Base-by-base conservation (phyloP, 2,329 filamentous ascomycete genomes). In the Xylariaceae sp. region DNA sequence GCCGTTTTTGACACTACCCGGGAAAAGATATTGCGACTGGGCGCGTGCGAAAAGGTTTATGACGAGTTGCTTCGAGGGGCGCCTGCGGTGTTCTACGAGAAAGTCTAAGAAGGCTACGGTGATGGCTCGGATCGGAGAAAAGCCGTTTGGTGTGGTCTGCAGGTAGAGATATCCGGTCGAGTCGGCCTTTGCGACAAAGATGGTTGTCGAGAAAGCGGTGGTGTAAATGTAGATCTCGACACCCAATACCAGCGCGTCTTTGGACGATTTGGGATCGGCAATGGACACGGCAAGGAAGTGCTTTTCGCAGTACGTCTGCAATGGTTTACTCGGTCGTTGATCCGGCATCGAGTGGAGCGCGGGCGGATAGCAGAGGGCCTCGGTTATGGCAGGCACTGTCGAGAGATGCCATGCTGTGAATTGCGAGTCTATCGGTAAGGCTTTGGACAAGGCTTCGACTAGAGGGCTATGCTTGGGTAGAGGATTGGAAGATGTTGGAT, bases 101-200 rank as follows among this genome's bases (percentile, higher is more conserved):
- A 88, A 89, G 11, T 81, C 76, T 18, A 99, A 70, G 60, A 97
- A 96, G 0, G 84, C 81, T 5, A 84, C 83, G 44, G 86, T 87
- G 42, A 95, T 80, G 31, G 84, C 78, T 56, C 88, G 84, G 45
- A 96, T 80, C 0, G 90, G 90, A 3, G 89, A 94, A 0, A 82
- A 76, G n/a, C 81, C 77, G 60, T 75, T 80, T 14, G 85, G 81
- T 0, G 89, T 74, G 16, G 81, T 73, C 34, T 92, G 74, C 2
- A 87, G 76, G 59, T 85, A 77, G 10, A 97, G 74, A 66, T 90
- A 95, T 19, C 95, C 94, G 0, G 93, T 97, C 10, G 94, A 97
- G 73, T 99, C 94, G 45, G 94, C 94, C 71, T 99, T 99, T 57
- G 92, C 93, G 19, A 99, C 87, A 68, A 99, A 99, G 48, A 97